These are phyloP conservation scores for Lachnum nothofagi DNA, from an alignment of 2,329 filamentous ascomycete genomes.

Conservation along the genomic window DNA sequence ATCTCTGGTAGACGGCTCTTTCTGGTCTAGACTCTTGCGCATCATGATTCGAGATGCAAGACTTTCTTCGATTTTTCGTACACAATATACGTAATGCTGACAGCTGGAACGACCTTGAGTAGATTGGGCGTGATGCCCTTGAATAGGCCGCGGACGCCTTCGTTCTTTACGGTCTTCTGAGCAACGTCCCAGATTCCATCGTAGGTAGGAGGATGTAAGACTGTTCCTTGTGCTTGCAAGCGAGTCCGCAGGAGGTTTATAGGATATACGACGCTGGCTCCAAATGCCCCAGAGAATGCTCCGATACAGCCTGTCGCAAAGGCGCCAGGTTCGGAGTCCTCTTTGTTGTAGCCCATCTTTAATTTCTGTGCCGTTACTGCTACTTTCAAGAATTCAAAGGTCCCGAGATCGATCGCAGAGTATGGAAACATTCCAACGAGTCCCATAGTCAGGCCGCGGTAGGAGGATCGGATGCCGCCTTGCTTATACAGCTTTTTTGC, in stretches of 20 bases:
- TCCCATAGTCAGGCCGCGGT: conserved; percentile 89
- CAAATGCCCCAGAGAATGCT: conserved; percentile 83
- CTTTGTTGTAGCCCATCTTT: conserved; percentile 68
- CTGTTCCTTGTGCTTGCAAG: conserved; percentile 88
- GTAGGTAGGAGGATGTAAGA: conserved; percentile 86
- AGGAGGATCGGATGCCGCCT: conserved; percentile 71
- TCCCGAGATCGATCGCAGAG: conserved; percentile 91
- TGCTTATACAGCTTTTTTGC: conserved; percentile 79
- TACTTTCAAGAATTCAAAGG: conserved; percentile 87
- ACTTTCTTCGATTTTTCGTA: conserved; percentile 84
- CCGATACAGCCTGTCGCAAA: conserved; percentile 84
- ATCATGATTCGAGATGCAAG: conserved; percentile 38
- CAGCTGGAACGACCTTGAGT: conserved; percentile 89
- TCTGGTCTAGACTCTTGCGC: neutral
- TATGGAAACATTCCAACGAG: conserved; percentile 97
- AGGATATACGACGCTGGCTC: conserved; percentile 90
- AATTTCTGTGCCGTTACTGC: conserved; percentile 67
- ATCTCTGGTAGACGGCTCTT: neutral
- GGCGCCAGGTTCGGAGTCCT: conserved; percentile 75
- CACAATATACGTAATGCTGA: conserved; percentile 91
- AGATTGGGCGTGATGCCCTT: conserved; percentile 93
- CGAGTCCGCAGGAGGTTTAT: conserved; percentile 88
- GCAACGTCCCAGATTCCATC: conserved; percentile 87
- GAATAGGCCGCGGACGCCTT: conserved; percentile 83
- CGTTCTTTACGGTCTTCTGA: conserved; percentile 71